Percentiles rank a stretch among this genome's conserved stretches.
phyloP scores from a whole-genome alignment of 1,284 basidiomycete species.

The Pascua guehoae region DNA sequence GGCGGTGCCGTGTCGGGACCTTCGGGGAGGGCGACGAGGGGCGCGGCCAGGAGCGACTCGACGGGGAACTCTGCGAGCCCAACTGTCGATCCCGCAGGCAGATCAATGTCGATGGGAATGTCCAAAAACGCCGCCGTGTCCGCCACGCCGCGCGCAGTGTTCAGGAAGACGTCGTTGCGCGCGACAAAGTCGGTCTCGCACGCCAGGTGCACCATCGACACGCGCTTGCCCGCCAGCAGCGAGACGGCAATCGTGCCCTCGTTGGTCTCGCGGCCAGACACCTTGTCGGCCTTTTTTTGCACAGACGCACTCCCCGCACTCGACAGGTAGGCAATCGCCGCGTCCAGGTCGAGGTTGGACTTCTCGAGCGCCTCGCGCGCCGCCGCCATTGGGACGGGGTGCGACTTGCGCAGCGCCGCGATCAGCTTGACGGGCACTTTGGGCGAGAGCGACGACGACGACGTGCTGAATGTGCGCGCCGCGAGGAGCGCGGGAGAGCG shows the following conservation, averaged over 20 bases:
- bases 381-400: constrained; percentile 74
- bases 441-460: constrained; percentile 13
- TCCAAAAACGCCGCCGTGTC: constrained; percentile 82
- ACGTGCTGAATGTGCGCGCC: constrained; percentile 18
- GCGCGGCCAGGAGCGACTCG: constrained; percentile 62
- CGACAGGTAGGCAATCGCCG: constrained; percentile 79
- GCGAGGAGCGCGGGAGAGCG: constrained; percentile 7
- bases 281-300: constrained; percentile 62
- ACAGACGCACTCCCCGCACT: constrained; percentile 59
- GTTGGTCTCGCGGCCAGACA: constrained; percentile 66
- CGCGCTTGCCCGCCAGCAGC: constrained; percentile 65
- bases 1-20: constrained; percentile 15
- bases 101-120: constrained; percentile 33
- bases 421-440: constrained; percentile 66
- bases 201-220: constrained; percentile 85
- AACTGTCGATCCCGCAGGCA: no score
- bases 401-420: constrained; percentile 74
- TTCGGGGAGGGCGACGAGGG: constrained; percentile 58
- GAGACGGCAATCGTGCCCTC: constrained; percentile 77
- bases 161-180: constrained; percentile 76
- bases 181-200: constrained; percentile 98
- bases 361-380: constrained; percentile 80
- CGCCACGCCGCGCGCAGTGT: constrained; percentile 74
- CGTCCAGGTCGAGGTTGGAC: constrained; percentile 68
- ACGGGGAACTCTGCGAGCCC: constrained; percentile 40